Evolutionary conservation across 2,329 filamentous ascomycete species (phyloP).

Genomic region (Rutstroemia sp.): DNA sequence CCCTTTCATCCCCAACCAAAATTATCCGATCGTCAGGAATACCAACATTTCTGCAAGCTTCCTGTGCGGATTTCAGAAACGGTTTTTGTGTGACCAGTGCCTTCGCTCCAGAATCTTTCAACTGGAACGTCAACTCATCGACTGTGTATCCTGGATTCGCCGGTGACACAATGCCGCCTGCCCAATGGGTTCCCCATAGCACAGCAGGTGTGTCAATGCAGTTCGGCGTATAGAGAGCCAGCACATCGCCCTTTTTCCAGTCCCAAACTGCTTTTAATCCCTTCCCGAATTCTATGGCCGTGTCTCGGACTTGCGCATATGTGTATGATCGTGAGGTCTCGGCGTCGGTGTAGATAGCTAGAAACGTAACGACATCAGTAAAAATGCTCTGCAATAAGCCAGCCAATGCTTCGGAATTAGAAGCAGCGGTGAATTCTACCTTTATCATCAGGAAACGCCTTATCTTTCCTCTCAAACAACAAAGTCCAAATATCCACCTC

Average conservation of each 20-base stretch:
- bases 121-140: constrained; percentile 76
- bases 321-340: constrained; percentile 64
- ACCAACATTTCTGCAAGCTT: constrained; percentile 63
- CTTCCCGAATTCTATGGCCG: constrained; percentile 69
- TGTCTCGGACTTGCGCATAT: constrained; percentile 56
- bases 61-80: constrained; percentile 54
- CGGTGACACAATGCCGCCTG: constrained; percentile 73
- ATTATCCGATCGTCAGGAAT: constrained; percentile 67
- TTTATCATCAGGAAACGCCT: constrained; percentile 63
- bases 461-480: constrained; percentile 63
- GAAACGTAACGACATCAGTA: no score
- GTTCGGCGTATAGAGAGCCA: constrained; percentile 79
- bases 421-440: constrained; percentile 30
- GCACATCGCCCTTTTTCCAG: constrained; percentile 77
- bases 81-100: constrained; percentile 67
- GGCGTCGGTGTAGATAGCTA: constrained; percentile 73
- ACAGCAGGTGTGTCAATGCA: constrained; percentile 73
- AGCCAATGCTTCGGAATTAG: no score
- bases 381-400: no score
- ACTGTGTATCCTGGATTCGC: constrained; percentile 83
- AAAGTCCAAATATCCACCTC: constrained; percentile 71
- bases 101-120: constrained; percentile 69
- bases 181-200: constrained; percentile 75
- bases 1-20: constrained; percentile 62
- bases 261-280: constrained; percentile 67